Evolutionary conservation across 345 rosid species (phyloP).

Genomic region (Eucalyptus pauciflora): DNA sequence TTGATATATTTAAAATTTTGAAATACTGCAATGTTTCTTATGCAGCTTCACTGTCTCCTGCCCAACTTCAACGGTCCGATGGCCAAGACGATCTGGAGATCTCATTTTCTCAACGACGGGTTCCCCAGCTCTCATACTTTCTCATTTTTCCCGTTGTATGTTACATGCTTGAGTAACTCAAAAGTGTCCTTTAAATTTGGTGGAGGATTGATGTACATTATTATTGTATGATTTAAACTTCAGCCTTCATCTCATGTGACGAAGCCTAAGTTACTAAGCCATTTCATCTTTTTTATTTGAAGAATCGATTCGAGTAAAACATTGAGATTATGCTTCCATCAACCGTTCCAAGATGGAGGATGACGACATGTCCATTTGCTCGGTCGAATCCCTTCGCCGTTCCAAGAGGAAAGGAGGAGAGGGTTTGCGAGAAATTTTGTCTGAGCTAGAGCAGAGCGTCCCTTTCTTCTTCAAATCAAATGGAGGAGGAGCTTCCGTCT

Average conservation of each 20-base stretch:
- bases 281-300: background rate
- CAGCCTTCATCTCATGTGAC: background rate
- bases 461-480: background rate
- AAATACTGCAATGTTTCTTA: constrained; percentile 47
- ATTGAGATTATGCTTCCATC: background rate
- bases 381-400: background rate
- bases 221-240: background rate
- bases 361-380: background rate
- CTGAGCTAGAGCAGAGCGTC: background rate
- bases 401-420: background rate
- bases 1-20: constrained; percentile 53
- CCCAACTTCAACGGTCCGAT: constrained; percentile 3
- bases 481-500: background rate
- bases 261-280: background rate
- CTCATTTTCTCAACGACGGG: background rate
- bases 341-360: background rate
- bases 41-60: constrained; percentile 39
- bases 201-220: background rate
- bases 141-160: background rate
- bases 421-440: background rate
- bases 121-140: background rate
- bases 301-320: background rate
- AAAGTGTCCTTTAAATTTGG: background rate
- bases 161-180: background rate
- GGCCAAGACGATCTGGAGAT: background rate